Evolutionary conservation across 129 eudicot genomes (phyloP).

Genomic region (Centrapalus pauciflorus): DNA sequence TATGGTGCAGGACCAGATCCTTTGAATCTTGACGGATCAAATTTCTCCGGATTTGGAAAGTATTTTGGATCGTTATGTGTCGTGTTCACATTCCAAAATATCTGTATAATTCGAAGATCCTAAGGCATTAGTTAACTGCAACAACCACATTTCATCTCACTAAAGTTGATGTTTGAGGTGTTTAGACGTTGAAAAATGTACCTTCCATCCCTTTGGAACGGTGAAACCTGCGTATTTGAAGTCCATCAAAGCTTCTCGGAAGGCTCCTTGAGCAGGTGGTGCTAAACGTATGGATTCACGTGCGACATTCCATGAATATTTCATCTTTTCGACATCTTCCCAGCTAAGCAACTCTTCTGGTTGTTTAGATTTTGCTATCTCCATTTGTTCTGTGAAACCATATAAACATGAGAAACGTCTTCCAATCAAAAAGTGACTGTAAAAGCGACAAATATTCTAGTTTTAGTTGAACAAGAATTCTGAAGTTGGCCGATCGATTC

Average conservation of each 20-base stretch:
- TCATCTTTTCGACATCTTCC: slow-evolving; percentile 34
- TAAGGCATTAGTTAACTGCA: not conserved
- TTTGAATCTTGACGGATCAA: slow-evolving; percentile 44
- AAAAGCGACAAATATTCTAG: not conserved
- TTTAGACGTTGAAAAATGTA: not conserved
- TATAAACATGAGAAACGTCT: not conserved
- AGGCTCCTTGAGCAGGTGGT: slow-evolving; percentile 36
- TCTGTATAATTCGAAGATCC: slow-evolving; percentile 18
- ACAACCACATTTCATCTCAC: not conserved
- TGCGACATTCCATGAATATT: slow-evolving; percentile 26
- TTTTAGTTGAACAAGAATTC: not conserved
- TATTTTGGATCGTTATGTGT: slow-evolving; percentile 34
- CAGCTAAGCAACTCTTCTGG: slow-evolving; percentile 21
- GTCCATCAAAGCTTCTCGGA: slow-evolving; percentile 33
- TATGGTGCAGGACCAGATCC: slow-evolving; percentile 42
- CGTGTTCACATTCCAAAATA: slow-evolving; percentile 35
- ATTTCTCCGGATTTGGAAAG: slow-evolving; percentile 35
- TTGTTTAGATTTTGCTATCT: slow-evolving; percentile 18
- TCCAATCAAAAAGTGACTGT: not conserved
- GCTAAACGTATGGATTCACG: slow-evolving; percentile 33
- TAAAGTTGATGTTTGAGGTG: not conserved
- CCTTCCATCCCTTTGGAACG: slow-evolving; percentile 43
- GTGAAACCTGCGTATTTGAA: slow-evolving; percentile 31
- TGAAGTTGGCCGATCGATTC: not conserved
- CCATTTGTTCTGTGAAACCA: slow-evolving; percentile 25